Evolutionary conservation across 2,329 filamentous ascomycete species (phyloP).

Genomic region (Xylaria sp.): DNA sequence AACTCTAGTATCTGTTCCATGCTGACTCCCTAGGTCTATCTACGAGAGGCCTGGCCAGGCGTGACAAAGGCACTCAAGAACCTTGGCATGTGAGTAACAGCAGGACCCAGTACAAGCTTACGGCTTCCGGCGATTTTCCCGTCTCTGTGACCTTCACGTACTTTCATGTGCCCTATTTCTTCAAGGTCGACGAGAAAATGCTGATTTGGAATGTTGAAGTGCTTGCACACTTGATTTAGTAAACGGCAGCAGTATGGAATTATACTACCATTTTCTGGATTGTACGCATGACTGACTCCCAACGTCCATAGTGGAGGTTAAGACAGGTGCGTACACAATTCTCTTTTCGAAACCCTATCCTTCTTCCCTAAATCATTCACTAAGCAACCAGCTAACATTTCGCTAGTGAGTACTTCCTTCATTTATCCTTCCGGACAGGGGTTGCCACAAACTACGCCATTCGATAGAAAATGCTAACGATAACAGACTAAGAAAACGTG

Average conservation of each 20-base stretch:
- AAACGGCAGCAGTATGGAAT: constrained; percentile 67
- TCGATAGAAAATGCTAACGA: constrained; percentile 14
- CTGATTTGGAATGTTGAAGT: constrained; percentile 26
- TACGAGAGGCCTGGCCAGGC: constrained; percentile 88
- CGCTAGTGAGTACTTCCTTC: constrained; percentile 26
- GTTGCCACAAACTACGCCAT: background rate
- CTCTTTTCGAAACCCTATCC: background rate
- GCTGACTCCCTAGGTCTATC: constrained; percentile 30
- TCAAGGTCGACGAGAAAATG: background rate
- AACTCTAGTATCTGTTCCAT: background rate
- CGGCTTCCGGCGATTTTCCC: background rate
- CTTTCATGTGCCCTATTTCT: background rate
- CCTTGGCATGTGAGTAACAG: constrained; percentile 69
- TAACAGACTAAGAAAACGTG: constrained; percentile 39
- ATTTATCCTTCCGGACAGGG: background rate
- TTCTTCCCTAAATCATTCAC: background rate
- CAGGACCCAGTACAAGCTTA: background rate
- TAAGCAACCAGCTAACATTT: constrained; percentile 17
- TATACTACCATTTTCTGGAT: background rate
- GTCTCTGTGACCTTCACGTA: background rate
- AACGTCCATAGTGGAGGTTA: constrained; percentile 30
- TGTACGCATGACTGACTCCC: constrained; percentile 14
- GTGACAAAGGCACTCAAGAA: constrained; percentile 90
- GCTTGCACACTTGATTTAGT: constrained; percentile 93
- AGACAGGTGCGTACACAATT: constrained; percentile 29